phyloP scores from a whole-genome alignment of 345 rosid genomes.

The Trapa bicornis region DNA sequence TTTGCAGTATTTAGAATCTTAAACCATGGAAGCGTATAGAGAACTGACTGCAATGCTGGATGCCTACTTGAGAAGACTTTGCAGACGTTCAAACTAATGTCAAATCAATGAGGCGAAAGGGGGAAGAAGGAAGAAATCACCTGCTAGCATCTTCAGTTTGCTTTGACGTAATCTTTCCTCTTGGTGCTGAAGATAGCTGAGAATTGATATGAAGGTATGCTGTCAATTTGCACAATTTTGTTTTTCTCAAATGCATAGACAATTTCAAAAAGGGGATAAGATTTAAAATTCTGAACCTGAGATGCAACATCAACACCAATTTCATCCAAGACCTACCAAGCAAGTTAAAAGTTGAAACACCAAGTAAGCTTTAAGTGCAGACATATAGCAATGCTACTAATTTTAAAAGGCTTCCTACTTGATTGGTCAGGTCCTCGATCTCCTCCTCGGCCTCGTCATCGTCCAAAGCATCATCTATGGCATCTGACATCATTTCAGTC shows the following conservation, averaged over 20 bases:
- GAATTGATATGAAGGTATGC: constrained; percentile 1
- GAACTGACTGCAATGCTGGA: no score
- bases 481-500: constrained; percentile 96
- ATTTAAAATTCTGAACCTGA: constrained; percentile 43
- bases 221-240: not conserved
- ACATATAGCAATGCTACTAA: not conserved
- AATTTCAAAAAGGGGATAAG: not conserved
- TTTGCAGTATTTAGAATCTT: no score
- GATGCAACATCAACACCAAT: constrained; percentile 90
- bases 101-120: not conserved
- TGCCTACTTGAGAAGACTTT: not conserved
- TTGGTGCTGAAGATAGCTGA: constrained; percentile 82
- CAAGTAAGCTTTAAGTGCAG: not conserved
- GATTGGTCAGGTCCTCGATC: constrained; percentile 86
- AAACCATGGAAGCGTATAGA: no score
- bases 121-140: constrained; percentile 17
- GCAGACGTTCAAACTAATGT: not conserved
- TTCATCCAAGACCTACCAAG: constrained; percentile 79
- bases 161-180: constrained; percentile 60
- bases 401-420: constrained; percentile 27
- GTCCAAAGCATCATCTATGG: constrained; percentile 82
- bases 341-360: not conserved
- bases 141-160: constrained; percentile 48
- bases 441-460: constrained; percentile 93
- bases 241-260: constrained; percentile 1